Percentiles rank a stretch among this genome's conserved stretches.
These are phyloP conservation scores for Cucumis cinereus DNA, from an alignment of 306 rosid species.

Conservation along the genomic window DNA sequence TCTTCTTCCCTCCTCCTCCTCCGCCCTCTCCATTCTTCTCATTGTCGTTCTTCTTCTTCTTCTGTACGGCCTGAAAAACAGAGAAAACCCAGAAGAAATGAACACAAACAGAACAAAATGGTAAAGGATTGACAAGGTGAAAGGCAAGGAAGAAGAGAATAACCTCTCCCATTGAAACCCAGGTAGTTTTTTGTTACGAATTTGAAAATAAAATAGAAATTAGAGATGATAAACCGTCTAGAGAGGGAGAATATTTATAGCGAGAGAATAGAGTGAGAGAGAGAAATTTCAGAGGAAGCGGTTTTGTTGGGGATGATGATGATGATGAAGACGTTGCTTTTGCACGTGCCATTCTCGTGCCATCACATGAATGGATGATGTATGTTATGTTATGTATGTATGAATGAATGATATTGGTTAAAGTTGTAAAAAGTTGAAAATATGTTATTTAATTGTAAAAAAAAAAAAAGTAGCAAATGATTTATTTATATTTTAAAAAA, in stretches of 20 bases:
- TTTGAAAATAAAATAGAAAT: not conserved
- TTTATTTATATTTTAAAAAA: no score
- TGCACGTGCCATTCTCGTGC: not conserved
- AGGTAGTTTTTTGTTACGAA: not conserved
- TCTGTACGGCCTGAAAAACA: not conserved
- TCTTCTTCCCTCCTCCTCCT: conserved; percentile 29
- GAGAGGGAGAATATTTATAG: conserved; percentile 15
- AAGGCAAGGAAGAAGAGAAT: not conserved
- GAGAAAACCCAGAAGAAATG: not conserved
- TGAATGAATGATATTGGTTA: not conserved
- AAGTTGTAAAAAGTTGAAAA: no score
- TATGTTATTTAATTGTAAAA: not conserved
- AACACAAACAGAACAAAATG: not conserved
- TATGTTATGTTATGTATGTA: not conserved
- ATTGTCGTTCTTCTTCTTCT: conserved; percentile 29
- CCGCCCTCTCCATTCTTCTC: conserved; percentile 19
- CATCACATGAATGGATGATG: not conserved
- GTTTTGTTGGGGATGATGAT: not conserved
- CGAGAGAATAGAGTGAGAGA: not conserved
- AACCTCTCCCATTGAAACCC: conserved; percentile 18
- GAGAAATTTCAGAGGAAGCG: conserved; percentile 2
- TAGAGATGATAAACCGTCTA: not conserved
- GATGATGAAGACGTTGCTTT: not conserved
- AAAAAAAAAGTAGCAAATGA: no score
- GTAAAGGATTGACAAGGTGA: not conserved